Evolutionary conservation across 176 grass and related monocot species (phyloP).

Genomic region (Oryza meridionalis): DNA sequence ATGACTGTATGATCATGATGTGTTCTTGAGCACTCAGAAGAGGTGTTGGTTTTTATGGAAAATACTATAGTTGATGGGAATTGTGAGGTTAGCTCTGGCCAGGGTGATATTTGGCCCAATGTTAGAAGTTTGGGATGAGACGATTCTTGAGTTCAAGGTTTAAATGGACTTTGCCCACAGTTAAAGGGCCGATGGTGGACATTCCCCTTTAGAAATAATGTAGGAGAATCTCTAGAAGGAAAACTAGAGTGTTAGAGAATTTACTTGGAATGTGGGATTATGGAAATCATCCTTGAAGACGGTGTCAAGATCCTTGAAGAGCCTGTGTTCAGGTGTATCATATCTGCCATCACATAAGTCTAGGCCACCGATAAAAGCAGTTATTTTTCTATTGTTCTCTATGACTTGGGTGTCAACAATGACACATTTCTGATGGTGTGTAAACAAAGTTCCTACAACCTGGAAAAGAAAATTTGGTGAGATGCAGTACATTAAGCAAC

Average conservation of each 20-base stretch:
- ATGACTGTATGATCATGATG: too few species aligned
- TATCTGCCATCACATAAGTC: constrained; percentile 97
- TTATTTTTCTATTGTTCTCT: constrained; percentile 91
- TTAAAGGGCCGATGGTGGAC: neutral
- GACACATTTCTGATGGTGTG: constrained; percentile 97
- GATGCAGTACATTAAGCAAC: constrained; percentile 26
- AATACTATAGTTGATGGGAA: too few species aligned
- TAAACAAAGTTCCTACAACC: constrained; percentile 97
- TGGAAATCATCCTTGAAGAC: constrained; percentile 84
- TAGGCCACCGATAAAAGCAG: constrained; percentile 90
- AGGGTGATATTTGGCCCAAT: too few species aligned
- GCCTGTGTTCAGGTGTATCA: constrained; percentile 86
- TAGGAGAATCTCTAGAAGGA: neutral
- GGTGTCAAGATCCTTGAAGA: constrained; percentile 77
- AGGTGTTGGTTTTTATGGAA: too few species aligned
- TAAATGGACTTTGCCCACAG: neutral
- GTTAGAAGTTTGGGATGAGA: neutral
- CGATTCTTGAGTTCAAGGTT: neutral
- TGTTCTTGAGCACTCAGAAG: too few species aligned
- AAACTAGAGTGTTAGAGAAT: constrained; percentile 12
- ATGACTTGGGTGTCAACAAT: constrained; percentile 76
- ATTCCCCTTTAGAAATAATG: neutral
- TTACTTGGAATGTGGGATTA: constrained; percentile 88
- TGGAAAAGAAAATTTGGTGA: constrained; percentile 30
- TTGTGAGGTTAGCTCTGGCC: too few species aligned